Conservation (phyloP, 2,329 filamentous ascomycete genomes). For the Cordyceps javanica region DNA sequence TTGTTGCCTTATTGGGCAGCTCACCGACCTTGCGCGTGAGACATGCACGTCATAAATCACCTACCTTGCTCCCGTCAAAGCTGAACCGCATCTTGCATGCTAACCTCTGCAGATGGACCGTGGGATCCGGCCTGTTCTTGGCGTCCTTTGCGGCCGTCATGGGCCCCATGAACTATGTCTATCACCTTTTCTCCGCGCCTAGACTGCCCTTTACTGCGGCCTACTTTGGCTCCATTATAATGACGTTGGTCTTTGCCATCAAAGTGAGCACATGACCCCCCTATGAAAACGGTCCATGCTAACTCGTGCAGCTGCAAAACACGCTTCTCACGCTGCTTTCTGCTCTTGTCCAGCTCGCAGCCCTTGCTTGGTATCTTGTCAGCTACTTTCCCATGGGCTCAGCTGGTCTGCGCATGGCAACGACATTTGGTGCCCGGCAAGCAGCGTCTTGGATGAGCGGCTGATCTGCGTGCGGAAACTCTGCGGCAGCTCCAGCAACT, state of each 20-base stretch:
- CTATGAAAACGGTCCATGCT: conserved; percentile 11
- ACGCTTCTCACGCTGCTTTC: conserved; percentile 81
- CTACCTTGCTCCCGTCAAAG: background rate
- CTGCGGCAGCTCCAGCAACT: background rate
- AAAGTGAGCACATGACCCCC: conserved; percentile 62
- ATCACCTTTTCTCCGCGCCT: conserved; percentile 77
- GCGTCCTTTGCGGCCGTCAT: conserved; percentile 91
- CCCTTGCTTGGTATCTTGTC: conserved; percentile 86
- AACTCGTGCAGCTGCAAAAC: conserved; percentile 61
- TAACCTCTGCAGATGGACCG: conserved; percentile 69
- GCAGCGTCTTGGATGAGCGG: conserved; percentile 85
- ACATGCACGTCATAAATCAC: conserved; percentile 21
- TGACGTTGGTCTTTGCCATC: conserved; percentile 88
- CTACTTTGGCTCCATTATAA: conserved; percentile 86
- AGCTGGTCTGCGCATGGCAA: conserved; percentile 77
- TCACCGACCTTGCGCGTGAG: background rate
- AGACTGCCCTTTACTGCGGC: conserved; percentile 87
- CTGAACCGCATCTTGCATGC: conserved; percentile 12
- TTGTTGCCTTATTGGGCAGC: background rate
- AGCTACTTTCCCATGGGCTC: conserved; percentile 98
- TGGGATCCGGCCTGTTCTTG: conserved; percentile 86
- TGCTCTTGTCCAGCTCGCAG: conserved; percentile 74
- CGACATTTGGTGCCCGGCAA: conserved; percentile 76
- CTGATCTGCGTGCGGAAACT: too few species aligned
- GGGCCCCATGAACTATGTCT: conserved; percentile 77